These are phyloP conservation scores for Aspergillus conjunctus DNA, from an alignment of 495 filamentous ascomycete genomes.

Conservation along the genomic window DNA sequence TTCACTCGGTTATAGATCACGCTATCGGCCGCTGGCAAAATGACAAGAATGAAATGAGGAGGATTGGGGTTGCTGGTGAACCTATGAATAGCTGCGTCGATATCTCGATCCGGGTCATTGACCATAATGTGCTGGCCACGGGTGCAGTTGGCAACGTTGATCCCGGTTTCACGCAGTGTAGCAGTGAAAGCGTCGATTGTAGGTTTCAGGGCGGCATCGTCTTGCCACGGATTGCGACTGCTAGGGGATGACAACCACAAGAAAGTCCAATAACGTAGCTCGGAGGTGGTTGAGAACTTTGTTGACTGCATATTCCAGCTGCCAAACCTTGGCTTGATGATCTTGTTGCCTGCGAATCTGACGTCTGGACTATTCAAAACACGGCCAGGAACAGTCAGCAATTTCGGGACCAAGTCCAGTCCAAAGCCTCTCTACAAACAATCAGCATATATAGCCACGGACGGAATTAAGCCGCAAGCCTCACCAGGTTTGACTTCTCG, in stretches of 20 bases:
- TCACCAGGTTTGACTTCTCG: no score
- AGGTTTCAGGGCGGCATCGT: background rate
- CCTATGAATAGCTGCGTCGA: background rate
- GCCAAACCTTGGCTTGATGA: no score
- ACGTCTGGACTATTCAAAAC: no score
- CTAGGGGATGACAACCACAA: background rate
- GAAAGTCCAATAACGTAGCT: background rate
- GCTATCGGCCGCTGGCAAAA: background rate
- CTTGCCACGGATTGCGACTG: background rate
- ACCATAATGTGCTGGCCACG: background rate
- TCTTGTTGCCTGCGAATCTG: no score
- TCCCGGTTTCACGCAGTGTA: background rate
- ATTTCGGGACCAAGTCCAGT: no score
- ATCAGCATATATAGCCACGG: no score
- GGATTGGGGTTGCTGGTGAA: background rate
- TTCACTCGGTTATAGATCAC: conserved; percentile 70
- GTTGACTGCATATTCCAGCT: no score
- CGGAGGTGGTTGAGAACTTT: no score
- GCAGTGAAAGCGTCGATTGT: background rate
- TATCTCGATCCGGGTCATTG: background rate
- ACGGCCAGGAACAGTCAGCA: no score
- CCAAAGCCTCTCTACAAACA: no score
- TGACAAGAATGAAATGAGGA: background rate
- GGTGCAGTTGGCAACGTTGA: background rate
- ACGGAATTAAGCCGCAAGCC: no score